Conservation (phyloP, 1,284 basidiomycete species). For the Pisolithus thermaeus region DNA sequence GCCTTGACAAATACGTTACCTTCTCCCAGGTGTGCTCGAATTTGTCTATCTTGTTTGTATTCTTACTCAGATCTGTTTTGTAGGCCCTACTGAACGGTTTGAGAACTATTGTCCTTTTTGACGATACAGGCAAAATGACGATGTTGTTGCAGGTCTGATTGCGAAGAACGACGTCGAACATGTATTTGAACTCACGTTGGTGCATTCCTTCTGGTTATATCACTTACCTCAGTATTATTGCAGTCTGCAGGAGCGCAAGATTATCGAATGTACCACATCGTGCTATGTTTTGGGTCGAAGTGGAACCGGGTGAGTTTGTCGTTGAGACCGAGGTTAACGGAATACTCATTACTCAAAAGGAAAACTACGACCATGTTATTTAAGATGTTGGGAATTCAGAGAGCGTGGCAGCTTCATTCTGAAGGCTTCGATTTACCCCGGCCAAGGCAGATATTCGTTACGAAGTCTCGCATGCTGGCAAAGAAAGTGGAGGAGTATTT, state of each 20-base stretch:
- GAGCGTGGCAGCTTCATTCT: constrained; percentile 36
- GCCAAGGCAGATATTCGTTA: constrained; percentile 67
- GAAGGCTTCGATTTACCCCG: constrained; percentile 25
- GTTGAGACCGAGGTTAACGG: not conserved
- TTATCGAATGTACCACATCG: constrained; percentile 25
- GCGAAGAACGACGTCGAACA: constrained; percentile 42
- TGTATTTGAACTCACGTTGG: constrained; percentile 46
- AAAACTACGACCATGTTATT: constrained; percentile 74
- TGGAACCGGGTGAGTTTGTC: constrained; percentile 56
- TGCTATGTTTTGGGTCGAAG: constrained; percentile 71
- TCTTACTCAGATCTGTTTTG: not conserved
- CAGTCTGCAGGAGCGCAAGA: no score
- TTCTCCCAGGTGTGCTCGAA: constrained; percentile 44
- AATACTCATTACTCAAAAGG: constrained; percentile 25
- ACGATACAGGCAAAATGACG: constrained; percentile 5
- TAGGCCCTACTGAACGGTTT: constrained; percentile 51
- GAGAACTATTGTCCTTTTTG: constrained; percentile 8
- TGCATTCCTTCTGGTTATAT: no score
- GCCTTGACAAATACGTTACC: constrained; percentile 59
- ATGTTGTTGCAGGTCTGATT: constrained; percentile 34
- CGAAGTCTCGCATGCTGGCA: constrained; percentile 60
- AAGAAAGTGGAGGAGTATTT: constrained; percentile 67
- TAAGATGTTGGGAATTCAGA: constrained; percentile 66
- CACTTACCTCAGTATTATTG: no score
- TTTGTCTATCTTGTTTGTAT: not conserved